Evolutionary conservation across 106 monocot species (phyloP).

Genomic region (Dendrobium chrysotoxum): DNA sequence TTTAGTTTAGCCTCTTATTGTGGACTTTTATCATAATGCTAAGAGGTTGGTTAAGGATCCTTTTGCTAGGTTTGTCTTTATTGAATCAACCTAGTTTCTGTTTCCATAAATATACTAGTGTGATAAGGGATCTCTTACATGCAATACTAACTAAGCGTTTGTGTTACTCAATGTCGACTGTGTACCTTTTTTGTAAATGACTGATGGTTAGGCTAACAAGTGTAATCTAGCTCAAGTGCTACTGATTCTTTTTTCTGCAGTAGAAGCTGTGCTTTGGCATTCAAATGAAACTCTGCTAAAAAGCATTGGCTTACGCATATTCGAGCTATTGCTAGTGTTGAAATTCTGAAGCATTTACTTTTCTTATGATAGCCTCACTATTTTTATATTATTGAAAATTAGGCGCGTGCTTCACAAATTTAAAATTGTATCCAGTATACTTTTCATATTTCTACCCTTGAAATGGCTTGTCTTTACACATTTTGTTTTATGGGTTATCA

Average conservation of each 20-base stretch:
- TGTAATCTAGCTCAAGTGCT: background rate
- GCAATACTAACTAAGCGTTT: background rate
- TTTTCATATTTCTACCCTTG: background rate
- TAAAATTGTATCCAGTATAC: background rate
- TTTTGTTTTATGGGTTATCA: background rate
- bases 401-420: background rate
- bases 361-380: background rate
- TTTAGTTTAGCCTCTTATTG: too few relatives aligned
- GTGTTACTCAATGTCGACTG: background rate
- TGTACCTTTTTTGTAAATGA: background rate
- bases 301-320: background rate
- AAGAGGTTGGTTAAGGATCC: too few relatives aligned
- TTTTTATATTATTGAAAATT: background rate
- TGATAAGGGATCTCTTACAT: too few relatives aligned
- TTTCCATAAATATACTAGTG: too few relatives aligned
- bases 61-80: too few relatives aligned
- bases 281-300: background rate
- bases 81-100: too few relatives aligned
- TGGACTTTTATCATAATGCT: too few relatives aligned
- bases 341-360: background rate
- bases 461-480: background rate
- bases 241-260: background rate
- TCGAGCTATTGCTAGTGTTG: background rate
- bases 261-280: background rate
- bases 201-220: background rate